Percentiles rank a stretch among this genome's conserved stretches.
These are phyloP conservation scores for Atractiella rhizophila DNA, from an alignment of 768 basidiomycete species.

Conservation along the genomic window DNA sequence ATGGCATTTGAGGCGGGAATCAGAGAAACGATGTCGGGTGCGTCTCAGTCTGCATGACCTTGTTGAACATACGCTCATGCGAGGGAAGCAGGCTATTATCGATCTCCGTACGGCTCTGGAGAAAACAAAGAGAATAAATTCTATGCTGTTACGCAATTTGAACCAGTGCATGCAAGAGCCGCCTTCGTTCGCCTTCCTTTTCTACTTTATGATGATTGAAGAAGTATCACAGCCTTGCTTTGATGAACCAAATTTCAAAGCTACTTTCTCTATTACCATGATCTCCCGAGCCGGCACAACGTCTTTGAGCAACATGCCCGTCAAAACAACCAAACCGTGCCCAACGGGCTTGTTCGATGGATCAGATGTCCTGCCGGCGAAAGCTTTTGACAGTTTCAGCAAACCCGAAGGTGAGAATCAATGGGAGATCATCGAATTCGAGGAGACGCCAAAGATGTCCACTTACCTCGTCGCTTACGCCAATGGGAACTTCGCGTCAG, in stretches of 20 bases:
- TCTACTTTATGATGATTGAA: too few species aligned
- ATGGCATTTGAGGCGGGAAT: too few species aligned
- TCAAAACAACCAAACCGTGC: too few species aligned
- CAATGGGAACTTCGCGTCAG: constrained; percentile 40
- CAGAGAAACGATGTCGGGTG: too few species aligned
- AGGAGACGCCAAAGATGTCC: constrained; percentile 36
- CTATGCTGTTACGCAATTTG: constrained; percentile 63
- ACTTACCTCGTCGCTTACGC: constrained; percentile 18
- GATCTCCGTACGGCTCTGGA: constrained; percentile 11
- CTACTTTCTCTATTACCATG: constrained; percentile 31
- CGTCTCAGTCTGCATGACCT: too few species aligned
- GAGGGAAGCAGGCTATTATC: constrained; percentile 16
- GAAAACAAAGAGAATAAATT: constrained; percentile 18
- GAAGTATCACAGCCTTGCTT: too few species aligned
- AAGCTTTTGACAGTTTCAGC: too few species aligned
- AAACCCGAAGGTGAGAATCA: constrained; percentile 17
- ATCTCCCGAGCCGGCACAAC: constrained; percentile 44
- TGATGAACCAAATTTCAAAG: constrained; percentile 80
- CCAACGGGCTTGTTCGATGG: too few species aligned
- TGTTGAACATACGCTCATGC: too few species aligned
- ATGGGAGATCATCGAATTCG: constrained; percentile 66
- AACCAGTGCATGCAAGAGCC: constrained; percentile 67
- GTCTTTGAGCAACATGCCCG: constrained; percentile 71
- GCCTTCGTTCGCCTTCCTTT: too few species aligned
- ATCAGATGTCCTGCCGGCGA: too few species aligned